These are phyloP conservation scores for Melanogaster broomeanus DNA, from an alignment of 768 basidiomycete species.

Conservation along the genomic window DNA sequence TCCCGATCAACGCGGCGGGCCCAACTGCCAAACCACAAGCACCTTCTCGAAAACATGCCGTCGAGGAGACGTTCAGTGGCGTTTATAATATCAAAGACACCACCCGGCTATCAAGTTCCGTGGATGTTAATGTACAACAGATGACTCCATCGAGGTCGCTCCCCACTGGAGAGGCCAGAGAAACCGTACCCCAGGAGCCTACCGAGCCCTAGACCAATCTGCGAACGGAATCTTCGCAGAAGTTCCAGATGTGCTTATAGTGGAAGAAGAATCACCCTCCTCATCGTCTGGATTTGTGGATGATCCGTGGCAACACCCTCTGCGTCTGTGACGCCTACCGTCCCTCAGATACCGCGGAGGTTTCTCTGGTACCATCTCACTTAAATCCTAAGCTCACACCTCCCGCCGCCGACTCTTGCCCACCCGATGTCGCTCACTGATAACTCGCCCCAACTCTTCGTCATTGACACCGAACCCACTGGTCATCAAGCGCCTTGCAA, in stretches of 20 bases:
- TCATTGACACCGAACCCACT: constrained; percentile 44
- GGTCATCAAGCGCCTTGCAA: constrained; percentile 2
- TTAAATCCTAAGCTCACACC: not conserved
- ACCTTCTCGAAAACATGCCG: constrained; percentile 13
- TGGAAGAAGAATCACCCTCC: not conserved
- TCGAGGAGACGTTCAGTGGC: constrained; percentile 40
- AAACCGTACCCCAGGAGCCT: constrained; percentile 2
- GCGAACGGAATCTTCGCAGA: not conserved
- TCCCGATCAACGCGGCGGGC: constrained; percentile 35
- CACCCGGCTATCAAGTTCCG: not conserved
- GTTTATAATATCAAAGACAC: constrained; percentile 29
- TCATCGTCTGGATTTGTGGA: not conserved
- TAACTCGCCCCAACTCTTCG: constrained; percentile 17
- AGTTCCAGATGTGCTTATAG: not conserved
- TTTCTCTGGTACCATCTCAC: not conserved
- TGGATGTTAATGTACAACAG: not conserved
- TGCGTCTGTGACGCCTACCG: too few relatives aligned
- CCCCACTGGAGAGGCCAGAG: constrained; percentile 2
- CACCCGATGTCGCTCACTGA: not conserved
- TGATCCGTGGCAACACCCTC: not conserved
- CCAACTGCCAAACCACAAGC: constrained; percentile 1
- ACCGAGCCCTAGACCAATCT: constrained; percentile 9
- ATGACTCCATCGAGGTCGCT: not conserved
- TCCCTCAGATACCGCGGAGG: not conserved
- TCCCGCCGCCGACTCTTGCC: not conserved